Percentiles rank a stretch among this genome's conserved stretches.
These are phyloP conservation scores for Trypanosoma rangeli DNA, from an alignment of 208 protist species.

Conservation along the genomic window DNA sequence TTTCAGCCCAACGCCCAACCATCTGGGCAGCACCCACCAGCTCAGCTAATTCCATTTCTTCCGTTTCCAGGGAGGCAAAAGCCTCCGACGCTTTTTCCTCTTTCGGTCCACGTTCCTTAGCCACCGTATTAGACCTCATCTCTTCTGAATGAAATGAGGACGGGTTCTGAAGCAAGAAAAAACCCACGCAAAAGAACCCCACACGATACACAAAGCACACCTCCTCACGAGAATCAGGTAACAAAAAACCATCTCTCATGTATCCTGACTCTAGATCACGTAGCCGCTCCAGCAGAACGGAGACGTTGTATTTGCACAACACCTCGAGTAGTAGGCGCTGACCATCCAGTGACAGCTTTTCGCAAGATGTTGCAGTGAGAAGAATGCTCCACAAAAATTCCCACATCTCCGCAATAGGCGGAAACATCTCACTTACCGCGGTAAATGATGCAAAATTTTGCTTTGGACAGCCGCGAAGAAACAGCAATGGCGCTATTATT, in stretches of 20 bases:
- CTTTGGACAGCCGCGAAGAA: slow-evolving; percentile 41
- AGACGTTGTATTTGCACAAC: slow-evolving; percentile 27
- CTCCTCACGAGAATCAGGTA: background rate
- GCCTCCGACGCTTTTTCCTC: background rate
- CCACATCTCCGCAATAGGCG: slow-evolving; percentile 14
- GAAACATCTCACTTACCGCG: slow-evolving; percentile 1
- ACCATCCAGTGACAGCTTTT: slow-evolving; percentile 3
- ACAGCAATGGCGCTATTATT: slow-evolving; percentile 55
- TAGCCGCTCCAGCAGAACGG: slow-evolving; percentile 12
- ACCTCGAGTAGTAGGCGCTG: slow-evolving; percentile 29
- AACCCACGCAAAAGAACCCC: slow-evolving; percentile 27
- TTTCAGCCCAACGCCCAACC: slow-evolving; percentile 19
- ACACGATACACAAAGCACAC: slow-evolving; percentile 18
- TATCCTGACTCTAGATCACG: slow-evolving; percentile 6
- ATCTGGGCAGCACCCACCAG: slow-evolving; percentile 8
- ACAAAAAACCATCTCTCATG: background rate
- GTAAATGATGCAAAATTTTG: slow-evolving; percentile 1
- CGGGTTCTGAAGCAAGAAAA: slow-evolving; percentile 16
- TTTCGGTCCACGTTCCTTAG: background rate
- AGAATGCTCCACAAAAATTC: slow-evolving; percentile 23
- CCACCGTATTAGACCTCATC: background rate
- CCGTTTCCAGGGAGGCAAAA: background rate
- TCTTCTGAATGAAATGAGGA: background rate
- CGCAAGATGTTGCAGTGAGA: slow-evolving; percentile 9
- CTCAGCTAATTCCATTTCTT: slow-evolving; percentile 9